Evolutionary conservation across 352 stramenopile genomes (phyloP), one percentile per base, ranked within the genome.

Genomic region (Thalassiosira mediterranea): DNA sequence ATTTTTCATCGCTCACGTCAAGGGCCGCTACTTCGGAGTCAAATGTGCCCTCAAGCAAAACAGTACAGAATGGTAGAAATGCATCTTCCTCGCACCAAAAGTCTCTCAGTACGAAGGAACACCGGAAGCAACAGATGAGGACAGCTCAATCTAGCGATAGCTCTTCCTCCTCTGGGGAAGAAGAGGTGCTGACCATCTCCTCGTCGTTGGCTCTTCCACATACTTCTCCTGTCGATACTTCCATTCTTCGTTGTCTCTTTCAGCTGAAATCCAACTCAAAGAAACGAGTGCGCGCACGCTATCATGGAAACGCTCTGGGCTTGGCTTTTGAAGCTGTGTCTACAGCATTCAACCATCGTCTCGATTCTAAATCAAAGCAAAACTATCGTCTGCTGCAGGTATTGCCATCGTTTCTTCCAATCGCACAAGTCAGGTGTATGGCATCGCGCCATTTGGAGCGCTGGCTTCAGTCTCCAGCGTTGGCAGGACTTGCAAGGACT

Each of bases 321-420:
- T 38, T 60, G 57, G 72, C 76, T 2, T 57, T 83, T 59, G 42
- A 67, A 23, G 70, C 70, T 17, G 79, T 91, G 51, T 51, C 59
- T 13, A 13, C 60, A 38, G 73, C 84, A 13, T 61, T 91, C 13
- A 52, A 48, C 37, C 58, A 87, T 23, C 62, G 86, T 37, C 64
- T 91, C 10, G 72, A 86, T 72, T 64, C 64, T 17, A 91, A 90
- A 74, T 79, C 77, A 8, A 90, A 88, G 60, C 83, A 91, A 72
- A 90, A 89, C 40, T 88, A 68, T 28, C 64, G 75, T 13, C 78
- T 91, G 5, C 59, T 91, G 2, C 67, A 81, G 42, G 53, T 69
- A 21, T 72, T 91, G 26, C 77, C 77, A 31, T 58, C 25, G 4
- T 91, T 90, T 60, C 56, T 76, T 23, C 64, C 57, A 17, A 80